Evolutionary conservation across 1,284 basidiomycete species (phyloP).

Genomic region (Ceratobasidium sp.): DNA sequence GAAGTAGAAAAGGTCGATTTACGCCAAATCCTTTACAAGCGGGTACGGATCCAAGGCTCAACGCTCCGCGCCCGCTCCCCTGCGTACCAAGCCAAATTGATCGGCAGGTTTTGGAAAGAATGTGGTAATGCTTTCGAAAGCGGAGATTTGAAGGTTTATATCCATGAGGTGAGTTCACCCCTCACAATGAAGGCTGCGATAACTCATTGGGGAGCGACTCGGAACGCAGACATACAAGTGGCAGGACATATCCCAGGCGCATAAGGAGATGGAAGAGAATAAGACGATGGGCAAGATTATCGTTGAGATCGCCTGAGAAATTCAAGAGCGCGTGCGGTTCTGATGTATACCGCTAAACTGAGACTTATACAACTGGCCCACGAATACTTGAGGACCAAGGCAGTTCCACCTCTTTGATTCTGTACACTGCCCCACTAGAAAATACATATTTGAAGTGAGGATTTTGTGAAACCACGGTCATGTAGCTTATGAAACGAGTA

Average conservation of each 20-base stretch:
- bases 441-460: no score
- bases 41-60: conserved; percentile 89
- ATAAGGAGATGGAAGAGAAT: conserved; percentile 88
- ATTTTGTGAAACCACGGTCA: no score
- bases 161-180: conserved; percentile 73
- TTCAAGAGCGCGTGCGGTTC: no score
- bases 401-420: no score
- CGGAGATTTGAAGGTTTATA: conserved; percentile 72
- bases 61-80: conserved; percentile 83
- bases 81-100: conserved; percentile 84
- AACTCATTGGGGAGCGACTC: no score
- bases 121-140: conserved; percentile 74
- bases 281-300: conserved; percentile 72
- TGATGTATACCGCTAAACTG: no score
- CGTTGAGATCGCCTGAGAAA: conserved; percentile 44
- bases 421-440: no score
- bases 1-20: conserved; percentile 76
- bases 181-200: no score
- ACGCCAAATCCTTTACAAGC: conserved; percentile 80
- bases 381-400: no score
- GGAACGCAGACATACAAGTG: conserved; percentile 77
- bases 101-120: conserved; percentile 72
- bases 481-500: no score
- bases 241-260: conserved; percentile 86
- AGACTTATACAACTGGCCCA: no score